Conservation (phyloP, 495 filamentous ascomycete species). For the Lophium mytilinum region DNA sequence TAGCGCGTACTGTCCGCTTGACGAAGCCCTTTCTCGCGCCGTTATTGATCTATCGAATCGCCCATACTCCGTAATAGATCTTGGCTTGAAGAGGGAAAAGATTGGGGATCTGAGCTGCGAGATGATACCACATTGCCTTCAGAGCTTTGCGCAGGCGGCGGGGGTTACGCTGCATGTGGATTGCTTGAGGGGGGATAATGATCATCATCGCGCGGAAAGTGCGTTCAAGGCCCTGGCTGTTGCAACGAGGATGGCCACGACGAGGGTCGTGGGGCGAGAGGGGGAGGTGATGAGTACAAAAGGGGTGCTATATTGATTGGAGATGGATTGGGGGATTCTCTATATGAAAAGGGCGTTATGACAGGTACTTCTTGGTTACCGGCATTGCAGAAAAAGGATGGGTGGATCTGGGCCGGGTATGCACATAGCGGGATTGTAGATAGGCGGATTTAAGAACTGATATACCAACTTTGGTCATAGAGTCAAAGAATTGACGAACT, state of each 20-base stretch:
- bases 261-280: constrained; percentile 63
- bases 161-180: constrained; percentile 92
- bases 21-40: constrained; percentile 89
- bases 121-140: constrained; percentile 94
- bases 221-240: constrained; percentile 95
- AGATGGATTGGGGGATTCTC: not conserved
- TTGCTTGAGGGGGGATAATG: constrained; percentile 78
- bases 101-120: constrained; percentile 87
- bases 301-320: constrained; percentile 54
- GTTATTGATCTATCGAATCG: constrained; percentile 92
- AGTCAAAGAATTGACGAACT: too few species aligned
- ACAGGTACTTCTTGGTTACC: too few species aligned
- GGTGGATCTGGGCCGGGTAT: too few species aligned
- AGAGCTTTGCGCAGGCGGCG: constrained; percentile 85
- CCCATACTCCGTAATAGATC: constrained; percentile 71
- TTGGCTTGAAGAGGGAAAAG: constrained; percentile 80
- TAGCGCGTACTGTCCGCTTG: constrained; percentile 79
- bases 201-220: constrained; percentile 93
- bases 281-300: constrained; percentile 94
- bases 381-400: too few species aligned
- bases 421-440: too few species aligned
- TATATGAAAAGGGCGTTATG: not conserved
- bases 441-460: too few species aligned
- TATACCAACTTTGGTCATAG: too few species aligned
- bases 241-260: constrained; percentile 68